Percentiles rank a stretch among this genome's conserved stretches.
Evolutionary conservation across 345 rosid species (phyloP).

Genomic region (Cochlearia excelsa): DNA sequence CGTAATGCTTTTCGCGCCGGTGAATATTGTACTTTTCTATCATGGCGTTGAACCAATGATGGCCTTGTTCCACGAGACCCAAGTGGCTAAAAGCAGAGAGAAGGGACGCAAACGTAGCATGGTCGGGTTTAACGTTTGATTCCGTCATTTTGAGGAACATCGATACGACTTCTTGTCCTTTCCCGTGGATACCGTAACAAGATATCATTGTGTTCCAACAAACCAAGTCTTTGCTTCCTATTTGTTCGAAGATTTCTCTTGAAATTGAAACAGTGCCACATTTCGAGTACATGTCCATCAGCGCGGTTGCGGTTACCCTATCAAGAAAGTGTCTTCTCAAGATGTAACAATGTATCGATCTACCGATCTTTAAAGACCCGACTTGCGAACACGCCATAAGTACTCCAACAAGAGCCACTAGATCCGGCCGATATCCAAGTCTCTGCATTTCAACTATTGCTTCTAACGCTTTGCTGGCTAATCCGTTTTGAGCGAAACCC

Average conservation of each 20-base stretch:
- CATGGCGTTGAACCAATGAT: conserved; percentile 54
- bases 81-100: conserved; percentile 76
- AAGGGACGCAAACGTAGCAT: conserved; percentile 63
- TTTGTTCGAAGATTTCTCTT: conserved; percentile 44
- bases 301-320: conserved; percentile 47
- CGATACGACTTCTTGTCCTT: conserved; percentile 55
- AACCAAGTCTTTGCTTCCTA: conserved; percentile 50
- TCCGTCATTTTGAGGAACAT: conserved; percentile 52
- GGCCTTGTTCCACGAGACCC: conserved; percentile 62
- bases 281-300: conserved; percentile 72
- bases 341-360: conserved; percentile 53
- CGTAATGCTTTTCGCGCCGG: conserved; percentile 63
- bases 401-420: conserved; percentile 52
- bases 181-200: conserved; percentile 67
- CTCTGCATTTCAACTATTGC: conserved; percentile 53
- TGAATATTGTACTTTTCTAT: conserved; percentile 41
- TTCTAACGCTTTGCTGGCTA: conserved; percentile 45
- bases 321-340: conserved; percentile 46
- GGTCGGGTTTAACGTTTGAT: conserved; percentile 51
- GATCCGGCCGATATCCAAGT: conserved; percentile 48
- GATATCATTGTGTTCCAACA: conserved; percentile 71
- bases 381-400: conserved; percentile 57
- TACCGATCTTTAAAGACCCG: conserved; percentile 56
- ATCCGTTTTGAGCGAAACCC: conserved; percentile 64
- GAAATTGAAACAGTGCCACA: conserved; percentile 55